Base-by-base conservation (phyloP, 108 stramenopile genomes). In the Schizochytrium sp. region DNA sequence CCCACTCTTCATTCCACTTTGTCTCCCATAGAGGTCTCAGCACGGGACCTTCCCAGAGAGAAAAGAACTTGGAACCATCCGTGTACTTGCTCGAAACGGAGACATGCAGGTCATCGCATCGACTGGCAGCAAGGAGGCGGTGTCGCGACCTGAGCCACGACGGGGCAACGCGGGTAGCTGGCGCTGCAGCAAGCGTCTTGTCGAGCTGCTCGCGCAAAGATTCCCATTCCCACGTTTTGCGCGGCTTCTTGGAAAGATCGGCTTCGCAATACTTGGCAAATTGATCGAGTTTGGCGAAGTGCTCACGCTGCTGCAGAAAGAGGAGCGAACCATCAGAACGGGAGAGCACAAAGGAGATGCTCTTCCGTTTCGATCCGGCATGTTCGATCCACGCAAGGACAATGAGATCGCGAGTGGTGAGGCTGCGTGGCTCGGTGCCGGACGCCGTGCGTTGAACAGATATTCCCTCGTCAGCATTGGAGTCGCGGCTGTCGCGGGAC, bases 141-240 rank as follows among this genome's bases (percentile, higher is more conserved):
- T 69, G 18, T 18, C 25, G 14, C 10, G 63, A 16, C 63, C 41
- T 8, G 14, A 69, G 10, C 63, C 63, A 69, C 10, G 21, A 8
- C 63, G 63, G 41, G 25, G 63, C 14, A 10, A 69, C 63, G 41
- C 21, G 63, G 21, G 41, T 69, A 6, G 63, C 63, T 18, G 63
- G 63, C 63, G 63, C 63, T 8, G 18, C 63, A 12, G 41, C 63
- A 18, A 69, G 63, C 8, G 63, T 23, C 4, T 69, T 69, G 41
- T 69, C 63, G 63, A 69, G 63, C 63, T 69, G 63, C 63, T 47
- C 76, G n/a, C 76, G 76, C 48, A 83, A 23, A 55, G 51, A 16
- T 23, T 83, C 76, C 76, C 76, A 83, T 45, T 83, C 76, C 76
- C 76, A 83, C 16, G n/a, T 28, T 28, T 83, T 83, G n/a, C 51